These are phyloP conservation scores for Euptelea pleiosperma DNA, from an alignment of 164 flowering plant species.

Conservation along the genomic window DNA sequence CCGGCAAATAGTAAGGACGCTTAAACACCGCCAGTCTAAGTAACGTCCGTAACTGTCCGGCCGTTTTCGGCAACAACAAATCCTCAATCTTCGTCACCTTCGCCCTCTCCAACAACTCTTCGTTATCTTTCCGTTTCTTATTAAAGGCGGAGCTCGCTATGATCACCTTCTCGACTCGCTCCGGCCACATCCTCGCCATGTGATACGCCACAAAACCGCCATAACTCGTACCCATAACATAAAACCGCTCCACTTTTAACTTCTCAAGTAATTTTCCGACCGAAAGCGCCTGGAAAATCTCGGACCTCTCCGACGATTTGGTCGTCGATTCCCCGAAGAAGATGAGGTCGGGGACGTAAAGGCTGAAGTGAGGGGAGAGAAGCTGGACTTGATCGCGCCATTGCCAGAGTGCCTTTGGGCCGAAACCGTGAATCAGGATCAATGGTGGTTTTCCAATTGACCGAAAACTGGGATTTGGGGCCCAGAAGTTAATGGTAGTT, in stretches of 20 bases:
- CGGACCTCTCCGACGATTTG: slow-evolving; percentile 41
- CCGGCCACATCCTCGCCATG: slow-evolving; percentile 56
- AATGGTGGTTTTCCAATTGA: slow-evolving; percentile 26
- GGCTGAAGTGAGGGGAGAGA: slow-evolving; percentile 38
- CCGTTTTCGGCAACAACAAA: slow-evolving; percentile 57
- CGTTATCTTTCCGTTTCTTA: slow-evolving; percentile 35
- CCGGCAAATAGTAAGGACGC: slow-evolving; percentile 32
- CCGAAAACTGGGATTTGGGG: slow-evolving; percentile 21
- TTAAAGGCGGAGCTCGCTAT: slow-evolving; percentile 69
- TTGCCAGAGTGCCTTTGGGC: slow-evolving; percentile 51
- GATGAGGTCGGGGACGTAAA: slow-evolving; percentile 75
- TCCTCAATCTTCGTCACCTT: slow-evolving; percentile 34
- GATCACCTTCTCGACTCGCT: slow-evolving; percentile 64
- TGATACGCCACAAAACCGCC: slow-evolving; percentile 61
- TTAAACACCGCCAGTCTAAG: slow-evolving; percentile 28
- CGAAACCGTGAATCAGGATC: slow-evolving; percentile 62
- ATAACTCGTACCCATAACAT: slow-evolving; percentile 29
- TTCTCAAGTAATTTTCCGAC: slow-evolving; percentile 46
- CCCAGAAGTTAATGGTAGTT: slow-evolving; percentile 62
- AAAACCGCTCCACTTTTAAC: slow-evolving; percentile 35
- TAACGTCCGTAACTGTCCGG: slow-evolving; percentile 37
- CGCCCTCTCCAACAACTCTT: slow-evolving; percentile 41
- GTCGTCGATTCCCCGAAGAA: slow-evolving; percentile 72
- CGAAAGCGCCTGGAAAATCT: slow-evolving; percentile 60
- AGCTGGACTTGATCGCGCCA: slow-evolving; percentile 49